Evolutionary conservation across 139 green algal species (phyloP).

Genomic region (Ettlia oleoabundans): DNA sequence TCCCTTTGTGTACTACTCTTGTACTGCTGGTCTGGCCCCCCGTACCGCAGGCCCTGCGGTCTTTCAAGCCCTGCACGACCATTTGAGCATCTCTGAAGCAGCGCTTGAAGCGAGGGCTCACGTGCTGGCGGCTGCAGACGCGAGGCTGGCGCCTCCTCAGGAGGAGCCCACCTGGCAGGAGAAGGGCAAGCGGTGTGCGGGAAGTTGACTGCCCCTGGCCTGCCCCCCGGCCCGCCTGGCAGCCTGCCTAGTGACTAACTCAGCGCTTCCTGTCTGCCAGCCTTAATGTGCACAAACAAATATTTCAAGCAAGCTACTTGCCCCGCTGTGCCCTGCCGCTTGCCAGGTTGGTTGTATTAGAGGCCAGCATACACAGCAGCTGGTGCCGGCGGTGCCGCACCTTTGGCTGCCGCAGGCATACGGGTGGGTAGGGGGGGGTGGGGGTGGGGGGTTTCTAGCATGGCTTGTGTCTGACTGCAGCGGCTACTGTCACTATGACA

Average conservation of each 20-base stretch:
- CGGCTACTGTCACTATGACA: too few species aligned
- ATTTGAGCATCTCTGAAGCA: not conserved
- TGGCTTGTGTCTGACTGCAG: not conserved
- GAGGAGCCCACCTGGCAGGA: not conserved
- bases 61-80: not conserved
- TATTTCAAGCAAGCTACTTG: not conserved
- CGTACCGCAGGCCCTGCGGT: not conserved
- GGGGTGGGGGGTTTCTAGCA: too few species aligned
- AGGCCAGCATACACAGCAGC: conserved; percentile 33
- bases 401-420: conserved; percentile 68
- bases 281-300: not conserved
- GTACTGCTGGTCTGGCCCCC: not conserved
- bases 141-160: not conserved
- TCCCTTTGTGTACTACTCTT: not conserved
- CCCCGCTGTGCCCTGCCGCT: too few species aligned
- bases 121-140: conserved; percentile 4
- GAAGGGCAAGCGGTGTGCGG: not conserved
- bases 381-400: conserved; percentile 71
- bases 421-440: conserved; percentile 24
- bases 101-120: not conserved
- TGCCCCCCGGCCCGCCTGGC: too few species aligned
- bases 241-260: not conserved
- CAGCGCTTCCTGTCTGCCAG: not conserved
- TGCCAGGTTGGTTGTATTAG: conserved; percentile 36
- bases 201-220: not conserved